phyloP scores from a whole-genome alignment of 2,329 filamentous ascomycete genomes.

The Nemania bipapillata region DNA sequence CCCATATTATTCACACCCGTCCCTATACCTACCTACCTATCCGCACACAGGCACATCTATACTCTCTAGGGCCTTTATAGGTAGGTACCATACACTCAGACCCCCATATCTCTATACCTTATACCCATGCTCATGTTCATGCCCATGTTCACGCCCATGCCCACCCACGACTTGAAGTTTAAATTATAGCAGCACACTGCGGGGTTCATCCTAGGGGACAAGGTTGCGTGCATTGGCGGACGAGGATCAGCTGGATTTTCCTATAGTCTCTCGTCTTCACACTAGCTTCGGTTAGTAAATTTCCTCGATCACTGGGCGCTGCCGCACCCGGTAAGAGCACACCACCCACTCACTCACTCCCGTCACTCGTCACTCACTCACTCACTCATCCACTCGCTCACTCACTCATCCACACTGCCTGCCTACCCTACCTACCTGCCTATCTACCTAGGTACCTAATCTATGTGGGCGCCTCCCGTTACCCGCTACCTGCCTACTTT shows the following conservation, averaged over 20 bases:
- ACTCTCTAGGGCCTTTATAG: too few species aligned
- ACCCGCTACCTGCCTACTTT: too few species aligned
- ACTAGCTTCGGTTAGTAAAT: background rate
- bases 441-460: too few species aligned
- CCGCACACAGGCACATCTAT: background rate
- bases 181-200: background rate
- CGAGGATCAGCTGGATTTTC: background rate
- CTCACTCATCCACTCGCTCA: too few species aligned
- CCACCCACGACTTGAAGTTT: too few species aligned
- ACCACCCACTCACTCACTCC: background rate
- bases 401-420: too few species aligned
- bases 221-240: conserved; percentile 8
- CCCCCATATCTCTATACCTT: background rate
- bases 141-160: background rate
- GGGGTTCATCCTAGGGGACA: background rate
- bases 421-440: too few species aligned
- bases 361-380: too few species aligned
- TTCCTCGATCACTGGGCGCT: background rate
- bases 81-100: background rate
- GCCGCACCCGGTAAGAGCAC: background rate
- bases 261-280: background rate
- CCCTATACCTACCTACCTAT: background rate
- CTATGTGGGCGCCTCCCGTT: too few species aligned
- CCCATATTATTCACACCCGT: too few species aligned
- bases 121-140: background rate